These are phyloP conservation scores for Fagopyrum tataricum DNA, from an alignment of 148 eudicot genomes.

Conservation along the genomic window DNA sequence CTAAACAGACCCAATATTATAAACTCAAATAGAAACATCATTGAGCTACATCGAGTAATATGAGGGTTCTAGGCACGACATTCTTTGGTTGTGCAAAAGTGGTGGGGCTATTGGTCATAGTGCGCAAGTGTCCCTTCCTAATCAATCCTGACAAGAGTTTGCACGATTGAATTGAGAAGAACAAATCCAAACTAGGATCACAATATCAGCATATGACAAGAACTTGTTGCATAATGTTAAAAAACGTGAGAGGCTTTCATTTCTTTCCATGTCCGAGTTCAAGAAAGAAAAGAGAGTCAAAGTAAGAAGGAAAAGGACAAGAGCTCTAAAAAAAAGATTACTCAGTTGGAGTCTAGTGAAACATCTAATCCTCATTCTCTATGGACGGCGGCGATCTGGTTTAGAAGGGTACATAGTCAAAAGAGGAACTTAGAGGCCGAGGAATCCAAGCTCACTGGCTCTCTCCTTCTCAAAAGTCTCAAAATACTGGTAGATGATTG, in stretches of 20 bases:
- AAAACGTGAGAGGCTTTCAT: not conserved
- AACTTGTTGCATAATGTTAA: not conserved
- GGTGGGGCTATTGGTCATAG: not conserved
- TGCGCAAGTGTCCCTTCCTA: too few relatives aligned
- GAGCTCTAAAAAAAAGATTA: not conserved
- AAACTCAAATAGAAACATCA: not conserved
- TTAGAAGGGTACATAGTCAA: not conserved
- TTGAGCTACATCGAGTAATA: not conserved
- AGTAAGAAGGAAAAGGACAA: not conserved
- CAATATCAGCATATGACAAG: not conserved
- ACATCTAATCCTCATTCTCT: conserved; percentile 5
- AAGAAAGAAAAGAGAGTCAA: not conserved
- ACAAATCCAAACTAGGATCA: too few relatives aligned
- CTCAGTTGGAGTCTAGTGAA: conserved; percentile 2
- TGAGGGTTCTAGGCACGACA: not conserved
- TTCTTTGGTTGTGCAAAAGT: conserved; percentile 3
- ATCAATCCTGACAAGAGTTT: too few relatives aligned
- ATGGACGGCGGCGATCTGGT: conserved; percentile 1
- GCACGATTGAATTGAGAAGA: too few relatives aligned
- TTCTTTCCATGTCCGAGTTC: not conserved
- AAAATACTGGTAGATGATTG: conserved; percentile 57
- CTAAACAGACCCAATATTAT: too few relatives aligned
- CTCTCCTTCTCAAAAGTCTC: conserved; percentile 72
- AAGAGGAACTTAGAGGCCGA: conserved; percentile 33
- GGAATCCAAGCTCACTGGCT: conserved; percentile 49